Conservation (phyloP, 164 flowering plant genomes). For the Magnolia changhungtana region DNA sequence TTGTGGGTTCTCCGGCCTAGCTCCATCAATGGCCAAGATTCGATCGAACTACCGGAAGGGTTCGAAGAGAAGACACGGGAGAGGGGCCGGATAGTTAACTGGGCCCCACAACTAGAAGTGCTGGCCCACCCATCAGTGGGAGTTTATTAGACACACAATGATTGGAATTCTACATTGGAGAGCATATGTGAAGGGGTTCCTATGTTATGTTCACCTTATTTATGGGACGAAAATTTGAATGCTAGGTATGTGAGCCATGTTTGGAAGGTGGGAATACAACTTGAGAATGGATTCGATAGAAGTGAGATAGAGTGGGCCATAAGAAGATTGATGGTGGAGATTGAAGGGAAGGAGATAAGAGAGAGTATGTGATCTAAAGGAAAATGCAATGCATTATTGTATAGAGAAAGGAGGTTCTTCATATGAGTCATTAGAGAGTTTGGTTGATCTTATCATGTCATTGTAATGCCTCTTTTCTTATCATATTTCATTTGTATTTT, state of each 20-base stretch:
- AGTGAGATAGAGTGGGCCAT: slow-evolving; percentile 23
- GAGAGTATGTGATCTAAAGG: slow-evolving; percentile 9
- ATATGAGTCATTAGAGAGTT: background rate
- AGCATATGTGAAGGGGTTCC: slow-evolving; percentile 29
- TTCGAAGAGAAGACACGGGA: slow-evolving; percentile 10
- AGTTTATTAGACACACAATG: slow-evolving; percentile 25
- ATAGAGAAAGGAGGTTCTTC: slow-evolving; percentile 10
- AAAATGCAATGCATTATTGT: background rate
- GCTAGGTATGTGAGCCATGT: slow-evolving; percentile 22
- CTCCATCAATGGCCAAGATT: slow-evolving; percentile 16
- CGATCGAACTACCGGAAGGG: slow-evolving; percentile 18
- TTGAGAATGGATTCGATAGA: slow-evolving; percentile 12
- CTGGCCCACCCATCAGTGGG: slow-evolving; percentile 29
- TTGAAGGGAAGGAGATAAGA: slow-evolving; percentile 23
- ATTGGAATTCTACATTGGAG: slow-evolving; percentile 31
- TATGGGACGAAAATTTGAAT: slow-evolving; percentile 22
- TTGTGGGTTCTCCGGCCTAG: slow-evolving; percentile 51
- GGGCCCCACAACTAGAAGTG: slow-evolving; percentile 32
- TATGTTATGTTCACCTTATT: slow-evolving; percentile 23
- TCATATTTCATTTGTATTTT: background rate
- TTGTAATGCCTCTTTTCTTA: background rate
- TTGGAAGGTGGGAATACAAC: slow-evolving; percentile 24
- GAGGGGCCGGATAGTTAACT: slow-evolving; percentile 26
- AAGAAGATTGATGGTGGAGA: slow-evolving; percentile 6
- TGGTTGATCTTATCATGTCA: slow-evolving; percentile 1